These are phyloP conservation scores for Schoenoplectus triqueter DNA, from an alignment of 202 grass and related monocot genomes.

Conservation along the genomic window DNA sequence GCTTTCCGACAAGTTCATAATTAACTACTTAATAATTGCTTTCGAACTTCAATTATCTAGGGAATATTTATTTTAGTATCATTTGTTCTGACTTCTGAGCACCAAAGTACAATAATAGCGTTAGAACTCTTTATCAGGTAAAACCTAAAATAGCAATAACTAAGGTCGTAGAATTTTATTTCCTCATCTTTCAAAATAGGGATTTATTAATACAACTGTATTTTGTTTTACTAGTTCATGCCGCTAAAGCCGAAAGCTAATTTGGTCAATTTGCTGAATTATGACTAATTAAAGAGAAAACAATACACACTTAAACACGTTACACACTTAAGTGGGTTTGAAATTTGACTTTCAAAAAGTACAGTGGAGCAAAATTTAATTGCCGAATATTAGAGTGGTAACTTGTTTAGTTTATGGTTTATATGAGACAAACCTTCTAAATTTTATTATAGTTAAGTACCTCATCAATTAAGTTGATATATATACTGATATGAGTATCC, in stretches of 20 bases:
- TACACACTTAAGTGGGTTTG: neutral
- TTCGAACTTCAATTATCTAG: neutral
- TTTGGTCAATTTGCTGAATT: neutral
- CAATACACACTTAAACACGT: neutral
- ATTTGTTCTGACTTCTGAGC: neutral
- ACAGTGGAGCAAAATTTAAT: neutral
- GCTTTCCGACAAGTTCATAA: neutral
- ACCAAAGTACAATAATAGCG: neutral
- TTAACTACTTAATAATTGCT: neutral
- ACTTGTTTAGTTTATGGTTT: neutral
- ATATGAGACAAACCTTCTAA: neutral
- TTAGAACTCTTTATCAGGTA: neutral
- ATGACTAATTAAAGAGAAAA: neutral
- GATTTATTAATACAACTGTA: neutral
- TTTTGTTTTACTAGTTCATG: neutral
- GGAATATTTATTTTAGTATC: neutral
- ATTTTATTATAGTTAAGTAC: neutral
- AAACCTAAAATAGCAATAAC: neutral
- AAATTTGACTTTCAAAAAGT: neutral
- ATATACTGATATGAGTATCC: neutral
- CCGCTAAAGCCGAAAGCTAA: conserved; percentile 4
- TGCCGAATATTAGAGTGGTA: neutral
- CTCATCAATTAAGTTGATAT: neutral
- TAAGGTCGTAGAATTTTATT: neutral
- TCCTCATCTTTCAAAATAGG: neutral